A percentile compares a stretch with the other conserved stretches of the same genome.
phyloP scores from a whole-genome alignment of 2,329 filamentous ascomycete species.

The Cladosporium sp. region DNA sequence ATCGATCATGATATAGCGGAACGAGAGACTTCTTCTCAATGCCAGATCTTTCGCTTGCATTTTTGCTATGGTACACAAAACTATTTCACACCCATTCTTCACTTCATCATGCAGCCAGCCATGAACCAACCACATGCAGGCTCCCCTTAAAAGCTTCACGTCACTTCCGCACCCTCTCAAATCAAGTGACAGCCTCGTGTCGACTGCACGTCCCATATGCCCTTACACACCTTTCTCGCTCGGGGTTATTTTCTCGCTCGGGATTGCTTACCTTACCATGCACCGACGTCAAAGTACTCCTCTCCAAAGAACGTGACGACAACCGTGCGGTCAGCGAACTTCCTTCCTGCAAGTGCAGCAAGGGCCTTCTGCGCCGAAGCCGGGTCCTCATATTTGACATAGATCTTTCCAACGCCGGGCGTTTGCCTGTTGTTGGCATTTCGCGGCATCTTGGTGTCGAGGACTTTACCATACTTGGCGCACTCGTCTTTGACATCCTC shows the following conservation, averaged over 20 bases:
- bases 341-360: slow-evolving; percentile 83
- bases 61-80: background rate
- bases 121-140: too few relatives aligned
- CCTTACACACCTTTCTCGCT: too few relatives aligned
- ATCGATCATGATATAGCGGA: too few relatives aligned
- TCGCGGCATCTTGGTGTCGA: slow-evolving; percentile 89
- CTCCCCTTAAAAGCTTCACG: too few relatives aligned
- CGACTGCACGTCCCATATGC: too few relatives aligned
- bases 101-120: too few relatives aligned
- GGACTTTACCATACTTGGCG: slow-evolving; percentile 76
- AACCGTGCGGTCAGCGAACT: slow-evolving; percentile 94
- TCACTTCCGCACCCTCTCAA: background rate
- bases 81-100: background rate
- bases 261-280: slow-evolving; percentile 59
- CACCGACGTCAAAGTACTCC: slow-evolving; percentile 91
- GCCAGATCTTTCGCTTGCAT: background rate
- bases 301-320: slow-evolving; percentile 96
- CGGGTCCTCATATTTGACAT: slow-evolving; percentile 79
- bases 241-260: too few relatives aligned
- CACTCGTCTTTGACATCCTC: slow-evolving; percentile 94
- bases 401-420: slow-evolving; percentile 94
- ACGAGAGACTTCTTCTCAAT: too few relatives aligned
- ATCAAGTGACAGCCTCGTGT: background rate
- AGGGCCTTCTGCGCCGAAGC: slow-evolving; percentile 80
- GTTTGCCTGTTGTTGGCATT: slow-evolving; percentile 78